Base-by-base conservation (phyloP, 129 eudicot genomes). In the Pittosporum tobira region DNA sequence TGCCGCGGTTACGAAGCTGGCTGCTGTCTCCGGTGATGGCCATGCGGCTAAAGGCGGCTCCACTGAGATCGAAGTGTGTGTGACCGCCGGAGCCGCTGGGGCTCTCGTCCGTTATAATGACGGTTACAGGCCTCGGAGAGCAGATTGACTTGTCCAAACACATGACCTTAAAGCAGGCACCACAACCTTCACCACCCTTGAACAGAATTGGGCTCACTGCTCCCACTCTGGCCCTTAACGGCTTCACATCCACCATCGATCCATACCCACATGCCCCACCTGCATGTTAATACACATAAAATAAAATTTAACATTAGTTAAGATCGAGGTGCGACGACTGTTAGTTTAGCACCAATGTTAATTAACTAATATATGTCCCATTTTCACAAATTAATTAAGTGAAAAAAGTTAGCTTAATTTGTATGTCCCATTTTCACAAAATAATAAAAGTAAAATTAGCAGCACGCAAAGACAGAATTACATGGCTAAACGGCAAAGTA, bases 261-360 rank as follows among this genome's bases (percentile, higher is more conserved):
- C 95, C 98, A 75, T 91, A 91, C 37, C 98, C 98, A 25, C 98
- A 91, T 69, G 98, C 95, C 75, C 98, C 98, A 45, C 98, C 95
- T 86, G 16, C 49, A 63, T 42, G 5, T 15, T 15, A 20, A 55
- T 5, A n/a, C 30, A 49, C 1, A 0, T 7, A 53, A 29, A n/a
- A 3, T 9, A 30, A 6, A 40, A 10, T 0, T 40, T 11, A 40
- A 6, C n/a, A 13, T 18, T 6, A 47, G 4, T n/a, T 16, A 15
- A n/a, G n/a, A n/a, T n/a, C n/a, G n/a, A n/a, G n/a, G n/a, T n/a
- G n/a, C n/a, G n/a, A n/a, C n/a, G n/a, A n/a, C n/a, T n/a, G n/a
- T n/a, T n/a, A n/a, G n/a, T n/a, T n/a, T n/a, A n/a, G n/a, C n/a
- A n/a, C n/a, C n/a, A n/a, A n/a, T n/a, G n/a, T n/a, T n/a, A n/a